Evolutionary conservation across 108 stramenopile species (phyloP).

Genomic region (Nitzschia sp.): DNA sequence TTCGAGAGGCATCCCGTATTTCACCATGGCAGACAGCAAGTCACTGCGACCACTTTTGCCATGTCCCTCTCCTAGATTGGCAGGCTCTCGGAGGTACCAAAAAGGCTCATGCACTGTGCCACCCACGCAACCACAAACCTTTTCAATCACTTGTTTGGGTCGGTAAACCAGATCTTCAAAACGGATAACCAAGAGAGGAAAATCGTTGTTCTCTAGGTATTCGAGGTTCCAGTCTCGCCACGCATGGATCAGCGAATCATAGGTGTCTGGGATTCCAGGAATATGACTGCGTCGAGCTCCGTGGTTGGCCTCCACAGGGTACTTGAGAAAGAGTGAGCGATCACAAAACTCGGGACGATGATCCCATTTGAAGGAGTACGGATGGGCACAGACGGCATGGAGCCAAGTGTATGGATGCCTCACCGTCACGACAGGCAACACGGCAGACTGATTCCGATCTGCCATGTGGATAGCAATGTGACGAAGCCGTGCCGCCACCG

Average conservation of each 20-base stretch:
- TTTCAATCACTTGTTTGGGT: slow-evolving; percentile 49
- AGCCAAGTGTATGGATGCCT: slow-evolving; percentile 80
- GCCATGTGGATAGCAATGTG: slow-evolving; percentile 35
- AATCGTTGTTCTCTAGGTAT: slow-evolving; percentile 44
- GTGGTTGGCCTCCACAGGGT: slow-evolving; percentile 6
- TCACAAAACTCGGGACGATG: slow-evolving; percentile 20
- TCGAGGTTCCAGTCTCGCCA: slow-evolving; percentile 67
- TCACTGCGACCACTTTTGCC: slow-evolving; percentile 41
- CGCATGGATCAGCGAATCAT: slow-evolving; percentile 52
- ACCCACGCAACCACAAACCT: slow-evolving; percentile 63
- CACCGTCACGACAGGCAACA: slow-evolving; percentile 68
- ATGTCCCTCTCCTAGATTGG: slow-evolving; percentile 56
- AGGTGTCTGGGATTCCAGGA: slow-evolving; percentile 9
- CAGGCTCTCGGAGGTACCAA: slow-evolving; percentile 43
- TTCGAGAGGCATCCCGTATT: slow-evolving; percentile 53
- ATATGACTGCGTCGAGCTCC: not conserved
- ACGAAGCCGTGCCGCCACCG: slow-evolving; percentile 44
- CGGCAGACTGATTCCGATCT: slow-evolving; percentile 24
- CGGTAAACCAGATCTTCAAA: slow-evolving; percentile 70
- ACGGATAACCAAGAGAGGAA: slow-evolving; percentile 60
- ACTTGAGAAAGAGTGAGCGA: slow-evolving; percentile 2
- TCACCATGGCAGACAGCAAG: slow-evolving; percentile 51
- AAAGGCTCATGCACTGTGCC: slow-evolving; percentile 40
- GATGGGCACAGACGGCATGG: slow-evolving; percentile 67
- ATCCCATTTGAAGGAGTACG: slow-evolving; percentile 42